phyloP scores from a whole-genome alignment of 108 stramenopile species.

The Epipyxis sp. region DNA sequence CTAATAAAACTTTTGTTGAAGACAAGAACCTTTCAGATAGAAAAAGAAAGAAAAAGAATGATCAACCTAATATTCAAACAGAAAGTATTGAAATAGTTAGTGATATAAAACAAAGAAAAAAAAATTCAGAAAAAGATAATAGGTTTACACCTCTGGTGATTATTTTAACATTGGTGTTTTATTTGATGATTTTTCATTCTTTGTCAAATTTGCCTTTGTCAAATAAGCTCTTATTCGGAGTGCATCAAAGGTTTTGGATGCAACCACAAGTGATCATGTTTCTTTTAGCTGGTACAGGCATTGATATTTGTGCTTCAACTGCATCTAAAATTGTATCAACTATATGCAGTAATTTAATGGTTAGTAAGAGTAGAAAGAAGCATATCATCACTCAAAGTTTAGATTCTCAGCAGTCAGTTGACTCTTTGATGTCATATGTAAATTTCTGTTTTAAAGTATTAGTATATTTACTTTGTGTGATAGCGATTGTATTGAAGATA shows the following conservation, averaged over 20 bases:
- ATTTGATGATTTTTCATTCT: conserved; percentile 66
- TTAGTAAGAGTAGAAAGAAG: background rate
- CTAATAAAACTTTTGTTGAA: background rate
- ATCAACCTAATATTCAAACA: no score
- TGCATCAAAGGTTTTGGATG: conserved; percentile 79
- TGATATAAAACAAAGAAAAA: conserved; percentile 39
- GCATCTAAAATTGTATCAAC: background rate
- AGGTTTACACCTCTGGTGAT: conserved; percentile 24
- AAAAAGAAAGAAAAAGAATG: background rate
- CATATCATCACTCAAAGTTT: background rate
- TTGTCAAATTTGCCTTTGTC: conserved; percentile 66
- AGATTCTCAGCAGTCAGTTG: conserved; percentile 16
- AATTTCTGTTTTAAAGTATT: conserved; percentile 8
- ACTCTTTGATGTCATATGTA: background rate
- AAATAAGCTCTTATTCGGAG: conserved; percentile 63
- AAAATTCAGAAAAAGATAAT: conserved; percentile 30
- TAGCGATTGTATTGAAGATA: background rate
- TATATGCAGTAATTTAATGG: background rate
- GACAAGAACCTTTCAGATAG: background rate
- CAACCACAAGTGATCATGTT: conserved; percentile 63
- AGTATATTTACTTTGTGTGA: conserved; percentile 6
- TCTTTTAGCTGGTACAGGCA: background rate
- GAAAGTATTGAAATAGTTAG: conserved; percentile 12
- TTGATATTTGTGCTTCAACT: background rate
- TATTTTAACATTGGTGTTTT: conserved; percentile 44